Evolutionary conservation across 169 alveolate species (phyloP).

Genomic region (Pseudocohnilembus persalinus): DNA sequence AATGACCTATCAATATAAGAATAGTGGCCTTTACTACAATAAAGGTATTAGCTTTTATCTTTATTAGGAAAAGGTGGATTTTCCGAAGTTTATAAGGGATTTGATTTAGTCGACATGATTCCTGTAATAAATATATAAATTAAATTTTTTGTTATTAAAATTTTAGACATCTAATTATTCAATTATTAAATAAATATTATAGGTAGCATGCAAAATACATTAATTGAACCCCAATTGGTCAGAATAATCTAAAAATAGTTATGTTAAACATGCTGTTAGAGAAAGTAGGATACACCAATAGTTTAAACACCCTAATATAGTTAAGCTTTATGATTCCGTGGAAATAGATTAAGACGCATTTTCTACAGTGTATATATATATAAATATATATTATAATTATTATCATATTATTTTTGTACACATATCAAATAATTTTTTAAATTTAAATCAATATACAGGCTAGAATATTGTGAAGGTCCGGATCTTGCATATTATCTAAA

Average conservation of each 20-base stretch:
- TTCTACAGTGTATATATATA: slow-evolving; percentile 2
- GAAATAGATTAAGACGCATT: slow-evolving; percentile 86
- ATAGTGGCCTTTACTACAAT: slow-evolving; percentile 45
- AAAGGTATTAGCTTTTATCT: slow-evolving; percentile 68
- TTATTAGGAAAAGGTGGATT: slow-evolving; percentile 90
- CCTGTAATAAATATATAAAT: background rate
- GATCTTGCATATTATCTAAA: slow-evolving; percentile 81
- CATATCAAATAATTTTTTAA: slow-evolving; percentile 50
- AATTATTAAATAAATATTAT: background rate
- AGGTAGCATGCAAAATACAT: slow-evolving; percentile 84
- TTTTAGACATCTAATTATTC: too few relatives aligned
- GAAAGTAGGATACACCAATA: slow-evolving; percentile 86
- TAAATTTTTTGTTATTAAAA: too few relatives aligned
- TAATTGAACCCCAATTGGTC: slow-evolving; percentile 85
- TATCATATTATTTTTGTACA: slow-evolving; percentile 74
- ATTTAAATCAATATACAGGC: background rate
- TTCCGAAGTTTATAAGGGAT: slow-evolving; percentile 89
- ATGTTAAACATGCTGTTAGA: slow-evolving; percentile 89
- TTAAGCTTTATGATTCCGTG: slow-evolving; percentile 83
- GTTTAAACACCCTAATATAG: slow-evolving; percentile 80
- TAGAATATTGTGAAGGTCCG: slow-evolving; percentile 88
- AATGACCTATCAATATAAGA: background rate
- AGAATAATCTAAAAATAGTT: slow-evolving; percentile 79
- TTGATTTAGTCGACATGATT: slow-evolving; percentile 73
- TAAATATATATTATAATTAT: slow-evolving; percentile 71